These are phyloP conservation scores for Fagopyrum homotropicum DNA, from an alignment of 148 eudicot species.

Conservation along the genomic window DNA sequence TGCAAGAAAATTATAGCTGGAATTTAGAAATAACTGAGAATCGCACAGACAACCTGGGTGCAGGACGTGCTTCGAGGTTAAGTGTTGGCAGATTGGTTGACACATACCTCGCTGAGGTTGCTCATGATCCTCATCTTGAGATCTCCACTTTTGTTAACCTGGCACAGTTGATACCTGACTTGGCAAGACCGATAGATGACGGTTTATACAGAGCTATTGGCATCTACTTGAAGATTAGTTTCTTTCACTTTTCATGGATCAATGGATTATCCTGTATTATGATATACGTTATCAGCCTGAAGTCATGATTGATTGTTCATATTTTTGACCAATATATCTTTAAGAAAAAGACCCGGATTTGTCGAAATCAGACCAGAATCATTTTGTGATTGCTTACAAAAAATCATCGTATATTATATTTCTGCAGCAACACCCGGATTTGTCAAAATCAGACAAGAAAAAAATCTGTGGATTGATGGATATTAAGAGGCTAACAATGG, in stretches of 20 bases:
- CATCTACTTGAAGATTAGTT: conserved; percentile 58
- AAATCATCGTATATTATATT: background rate
- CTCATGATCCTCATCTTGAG: conserved; percentile 48
- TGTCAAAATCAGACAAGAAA: conserved; percentile 61
- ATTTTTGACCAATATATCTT: background rate
- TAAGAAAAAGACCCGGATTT: too few species aligned
- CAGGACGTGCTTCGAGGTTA: conserved; percentile 40
- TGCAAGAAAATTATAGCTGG: conserved; percentile 30
- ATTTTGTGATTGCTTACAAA: background rate
- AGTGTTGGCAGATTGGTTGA: conserved; percentile 61
- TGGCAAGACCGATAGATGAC: conserved; percentile 74
- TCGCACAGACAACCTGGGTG: conserved; percentile 21
- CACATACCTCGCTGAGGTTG: conserved; percentile 59
- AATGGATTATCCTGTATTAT: background rate
- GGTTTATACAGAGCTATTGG: conserved; percentile 68
- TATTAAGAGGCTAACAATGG: conserved; percentile 56
- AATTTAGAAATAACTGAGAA: conserved; percentile 26
- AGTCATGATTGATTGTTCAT: background rate
- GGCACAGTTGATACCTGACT: conserved; percentile 51
- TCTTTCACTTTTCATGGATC: background rate
- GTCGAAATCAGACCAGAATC: background rate
- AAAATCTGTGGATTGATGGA: conserved; percentile 68
- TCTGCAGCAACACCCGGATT: conserved; percentile 55
- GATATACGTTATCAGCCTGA: background rate
- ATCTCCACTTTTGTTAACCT: conserved; percentile 41